Evolutionary conservation across 2,329 filamentous ascomycete genomes (phyloP).

Genomic region (Colletotrichum sp.): DNA sequence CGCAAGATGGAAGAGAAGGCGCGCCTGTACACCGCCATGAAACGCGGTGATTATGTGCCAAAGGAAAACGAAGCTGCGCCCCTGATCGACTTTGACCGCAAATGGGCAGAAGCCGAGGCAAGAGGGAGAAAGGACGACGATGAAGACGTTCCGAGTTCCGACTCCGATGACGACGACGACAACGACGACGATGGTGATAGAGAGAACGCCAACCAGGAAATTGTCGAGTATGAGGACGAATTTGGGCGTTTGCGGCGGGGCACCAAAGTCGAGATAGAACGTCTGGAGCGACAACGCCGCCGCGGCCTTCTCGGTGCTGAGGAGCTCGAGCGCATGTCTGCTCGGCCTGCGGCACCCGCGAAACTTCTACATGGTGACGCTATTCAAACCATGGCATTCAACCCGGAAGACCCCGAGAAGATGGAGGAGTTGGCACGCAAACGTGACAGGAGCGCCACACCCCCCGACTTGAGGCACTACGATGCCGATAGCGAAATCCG

Average conservation of each 20-base stretch:
- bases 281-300: conserved; percentile 61
- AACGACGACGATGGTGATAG: conserved; percentile 40
- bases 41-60: conserved; percentile 82
- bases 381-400: conserved; percentile 84
- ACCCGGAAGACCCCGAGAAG: conserved; percentile 70
- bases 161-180: conserved; percentile 42
- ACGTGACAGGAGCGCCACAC: conserved; percentile 80
- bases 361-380: conserved; percentile 85
- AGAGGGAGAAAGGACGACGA: conserved; percentile 33
- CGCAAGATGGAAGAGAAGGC: conserved; percentile 91
- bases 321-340: conserved; percentile 73
- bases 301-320: conserved; percentile 60
- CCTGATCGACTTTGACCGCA: conserved; percentile 92
- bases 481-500: conserved; percentile 84
- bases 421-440: conserved; percentile 83
- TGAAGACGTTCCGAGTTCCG: conserved; percentile 63
- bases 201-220: conserved; percentile 51
- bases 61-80: conserved; percentile 68
- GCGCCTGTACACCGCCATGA: conserved; percentile 86
- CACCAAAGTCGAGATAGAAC: conserved; percentile 71
- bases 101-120: conserved; percentile 81
- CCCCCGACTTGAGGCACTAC: conserved; percentile 83
- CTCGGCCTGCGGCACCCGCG: conserved; percentile 68
- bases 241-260: conserved; percentile 83
- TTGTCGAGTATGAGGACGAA: conserved; percentile 91